Evolutionary conservation across 805 yeast species (phyloP), one percentile per base, ranked within the genome.

Genomic region (Candida arabinofermentans): DNA sequence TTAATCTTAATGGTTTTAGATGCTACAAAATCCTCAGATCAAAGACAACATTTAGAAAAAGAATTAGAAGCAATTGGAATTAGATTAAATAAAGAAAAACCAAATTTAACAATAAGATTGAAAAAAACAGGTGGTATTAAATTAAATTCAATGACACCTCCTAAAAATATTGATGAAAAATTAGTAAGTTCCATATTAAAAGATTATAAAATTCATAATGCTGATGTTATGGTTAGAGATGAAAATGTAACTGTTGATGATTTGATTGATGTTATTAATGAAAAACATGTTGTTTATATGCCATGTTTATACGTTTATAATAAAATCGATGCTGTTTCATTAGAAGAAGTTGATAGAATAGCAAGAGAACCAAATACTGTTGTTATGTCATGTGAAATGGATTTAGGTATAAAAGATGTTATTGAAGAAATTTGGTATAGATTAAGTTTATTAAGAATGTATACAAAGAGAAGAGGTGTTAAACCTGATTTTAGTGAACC

Each of bases 21-120:
- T 66, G 96, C 98, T 2, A 91, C 99, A 2, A 93, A 93, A 61
- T 86, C 95, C 23, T 81, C 80, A 23, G 89, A 90, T 54, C 99
- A 91, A 64, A 72, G 97, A 50, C 80, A 75, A 54, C 86, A 90
- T 42, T 70, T 91, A 50, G 97, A 91, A 58, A 76, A 76, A 44
- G 99, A 91, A 67, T 71, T 91, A 50, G 98, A 91, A 58, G 81
- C 93, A 5, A 95, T 91, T 60, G 99, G 99, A 1, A 89, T 91
- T 42, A 73, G 99, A 44, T 70, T 91, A 53, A 91, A 91, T 59
- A 86, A 83, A 57, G 71, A 70, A 35, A 80, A 73, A 47, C 99
- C 99, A 18, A 86, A 85, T 58, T 81, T 93, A 40, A 72, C 81
- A 44, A 79, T 84, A 61, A 86, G 81, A 53, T 64, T 80, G 44